A percentile compares a stretch with the other conserved stretches of the same genome.
Conservation (phyloP, 2,329 filamentous ascomycete genomes). For the Aspergillus novoparasiticus region DNA sequence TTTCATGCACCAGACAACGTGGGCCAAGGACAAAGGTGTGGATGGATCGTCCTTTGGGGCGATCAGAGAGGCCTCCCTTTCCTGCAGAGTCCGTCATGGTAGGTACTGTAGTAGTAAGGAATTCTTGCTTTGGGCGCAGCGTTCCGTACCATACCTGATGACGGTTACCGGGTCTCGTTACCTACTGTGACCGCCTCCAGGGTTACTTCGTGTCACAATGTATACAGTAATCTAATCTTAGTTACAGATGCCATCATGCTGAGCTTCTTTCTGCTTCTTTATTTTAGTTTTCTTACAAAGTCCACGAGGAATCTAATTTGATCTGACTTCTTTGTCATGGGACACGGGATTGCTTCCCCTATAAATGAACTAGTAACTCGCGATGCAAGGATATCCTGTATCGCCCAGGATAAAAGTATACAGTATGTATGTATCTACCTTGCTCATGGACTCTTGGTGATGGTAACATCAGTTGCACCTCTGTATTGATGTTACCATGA, state of each 20-base stretch:
- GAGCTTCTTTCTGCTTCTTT: not conserved
- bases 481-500: not conserved
- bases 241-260: too few relatives aligned
- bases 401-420: not conserved
- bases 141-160: conserved; percentile 1
- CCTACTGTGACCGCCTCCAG: not conserved
- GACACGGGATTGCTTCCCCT: not conserved
- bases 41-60: conserved; percentile 28
- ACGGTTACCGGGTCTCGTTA: not conserved
- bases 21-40: conserved; percentile 33
- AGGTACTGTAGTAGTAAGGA: not conserved
- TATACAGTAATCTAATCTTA: not conserved
- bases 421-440: not conserved
- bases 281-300: not conserved
- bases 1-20: conserved; percentile 44
- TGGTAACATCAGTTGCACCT: not conserved
- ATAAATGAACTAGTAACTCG: not conserved
- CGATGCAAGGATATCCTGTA: not conserved
- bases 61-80: conserved; percentile 26
- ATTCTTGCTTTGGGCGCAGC: not conserved
- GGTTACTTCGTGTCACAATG: not conserved
- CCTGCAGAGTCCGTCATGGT: conserved; percentile 23
- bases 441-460: not conserved
- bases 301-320: not conserved
- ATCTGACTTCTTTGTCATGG: not conserved